Percentiles rank a stretch among this genome's conserved stretches.
phyloP scores from a whole-genome alignment of 2,329 filamentous ascomycete genomes.

The Fusarium marasasianum region DNA sequence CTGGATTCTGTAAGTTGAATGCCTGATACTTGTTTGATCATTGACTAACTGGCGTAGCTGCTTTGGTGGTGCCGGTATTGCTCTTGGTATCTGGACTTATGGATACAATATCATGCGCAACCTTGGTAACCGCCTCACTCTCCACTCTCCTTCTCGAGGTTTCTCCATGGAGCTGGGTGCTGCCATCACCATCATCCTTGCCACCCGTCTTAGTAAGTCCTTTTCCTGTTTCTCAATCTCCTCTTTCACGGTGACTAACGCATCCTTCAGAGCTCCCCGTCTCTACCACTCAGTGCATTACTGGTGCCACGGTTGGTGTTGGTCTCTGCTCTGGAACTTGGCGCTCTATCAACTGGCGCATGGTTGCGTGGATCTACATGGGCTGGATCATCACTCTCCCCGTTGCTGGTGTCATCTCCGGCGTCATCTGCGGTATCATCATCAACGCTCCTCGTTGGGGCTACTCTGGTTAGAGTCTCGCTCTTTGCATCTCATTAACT shows the following conservation, averaged over 20 bases:
- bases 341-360: constrained; percentile 70
- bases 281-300: constrained; percentile 73
- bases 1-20: constrained; percentile 61
- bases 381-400: constrained; percentile 72
- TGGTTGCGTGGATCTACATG: constrained; percentile 67
- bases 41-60: constrained; percentile 36
- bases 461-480: constrained; percentile 17
- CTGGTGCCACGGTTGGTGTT: constrained; percentile 69
- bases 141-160: constrained; percentile 68
- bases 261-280: constrained; percentile 61
- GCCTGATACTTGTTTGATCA: accelerated
- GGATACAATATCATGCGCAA: constrained; percentile 74
- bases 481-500: neutral
- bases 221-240: no score
- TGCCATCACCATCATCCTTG: constrained; percentile 69
- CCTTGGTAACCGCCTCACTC: constrained; percentile 69
- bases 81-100: constrained; percentile 68
- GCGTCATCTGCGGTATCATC: constrained; percentile 69
- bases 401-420: constrained; percentile 64
- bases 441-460: constrained; percentile 67
- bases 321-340: constrained; percentile 68
- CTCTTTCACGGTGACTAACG: neutral
- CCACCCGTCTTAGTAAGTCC: constrained; percentile 64
- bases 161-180: constrained; percentile 70
- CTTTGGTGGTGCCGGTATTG: constrained; percentile 62